Base-by-base conservation (phyloP, 192 early-diverging fungal genomes). In the Linnemannia schmuckeri region DNA sequence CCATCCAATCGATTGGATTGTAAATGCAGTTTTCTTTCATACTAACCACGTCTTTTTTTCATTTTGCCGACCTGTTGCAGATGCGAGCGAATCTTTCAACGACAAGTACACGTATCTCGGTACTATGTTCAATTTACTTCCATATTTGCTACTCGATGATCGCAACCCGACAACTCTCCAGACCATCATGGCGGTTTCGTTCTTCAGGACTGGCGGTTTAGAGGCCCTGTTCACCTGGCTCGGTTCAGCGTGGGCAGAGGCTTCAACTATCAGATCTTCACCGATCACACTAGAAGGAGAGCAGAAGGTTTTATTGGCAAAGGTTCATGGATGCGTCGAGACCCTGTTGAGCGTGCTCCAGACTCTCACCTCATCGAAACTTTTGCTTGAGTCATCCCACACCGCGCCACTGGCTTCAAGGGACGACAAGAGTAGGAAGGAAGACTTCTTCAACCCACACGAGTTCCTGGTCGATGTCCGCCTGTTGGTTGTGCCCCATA, bases 351-450 rank as follows among this genome's bases (percentile, higher is more conserved):
- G 89, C 41, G 90, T 97, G 6, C 85, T 99, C 38, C 92, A 94
- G 75, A 93, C 92, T 44, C 78, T 96, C 61, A 80, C 91, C 22
- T 96, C 97, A 33, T 90, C 91, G 66, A 95, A 96, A 72, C 88
- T 95, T 12, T 82, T 98, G 35, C 89, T 91, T 20, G 96, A 97
- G 69, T 96, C 96, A 22, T 92, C 96, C 10, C 92, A 92, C 71
- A 95, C 95, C 13, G 68, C 85, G 20, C 54, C 80, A 0, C 76
- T 96, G 27, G 86, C 77, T 17, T 86, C 88, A 13, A 92, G 89
- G 63, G 92, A 93, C 24, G 91, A 91, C 55, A 94, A 95, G 83
- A 90, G 81, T 72, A 84, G 84, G 24, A 87, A 88, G 22, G 82
- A 86, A 15, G 87, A 93, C 44, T 95, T 91, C 80, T 98, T 97